Evolutionary conservation across 257 asterid species (phyloP), one percentile per base, ranked within the genome.

Genomic region (Solanum pinnatisectum): DNA sequence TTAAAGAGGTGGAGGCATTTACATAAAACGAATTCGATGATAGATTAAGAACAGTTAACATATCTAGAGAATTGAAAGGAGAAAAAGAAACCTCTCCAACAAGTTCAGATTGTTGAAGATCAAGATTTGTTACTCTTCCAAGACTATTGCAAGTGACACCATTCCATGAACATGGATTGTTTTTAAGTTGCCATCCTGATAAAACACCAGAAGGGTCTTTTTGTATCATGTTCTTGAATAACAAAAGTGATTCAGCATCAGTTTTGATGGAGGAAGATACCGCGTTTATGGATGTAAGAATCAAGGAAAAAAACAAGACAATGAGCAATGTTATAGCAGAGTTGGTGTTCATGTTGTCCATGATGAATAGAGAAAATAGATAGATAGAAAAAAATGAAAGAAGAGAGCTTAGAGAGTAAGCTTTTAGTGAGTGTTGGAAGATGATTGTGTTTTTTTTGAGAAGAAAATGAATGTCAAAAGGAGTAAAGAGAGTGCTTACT

Each of bases 181-280:
- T 91, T 42, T 77, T 91, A 35, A 76, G 91, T 32, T 89, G 88
- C 99, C 99, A 96, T 7, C 87, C 92, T 15, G 98, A 94, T 59
- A 95, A 88, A 72, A 87, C 95, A 84, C 93, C 97, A 63, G 76
- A 76, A 3, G 97, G 96, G 76, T 96, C 98, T 10, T 84, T 88
- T 5, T 85, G 90, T 46, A 96, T 92, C 98, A 92, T 95, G 74
- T 93, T 96, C 92, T 95, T 96, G 96, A 96, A 95, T n/a, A 92
- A 68, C 2, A 92, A 87, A n/a, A 96, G 98, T 6, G 97, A 92
- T 20, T 83, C 88, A 1, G 98, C 94, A 83, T 96, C 99, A 27
- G 98, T 93, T 88, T 90, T 93, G 4, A 85, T 88, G 5, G 97
- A 91, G 5, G 92, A 70, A 8, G 68, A 44, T 4, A 63, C 83